Percentiles rank a stretch among this genome's conserved stretches.
These are phyloP conservation scores for Mortierella sp. DNA, from an alignment of 371 early-diverging fungal genomes.

Conservation along the genomic window DNA sequence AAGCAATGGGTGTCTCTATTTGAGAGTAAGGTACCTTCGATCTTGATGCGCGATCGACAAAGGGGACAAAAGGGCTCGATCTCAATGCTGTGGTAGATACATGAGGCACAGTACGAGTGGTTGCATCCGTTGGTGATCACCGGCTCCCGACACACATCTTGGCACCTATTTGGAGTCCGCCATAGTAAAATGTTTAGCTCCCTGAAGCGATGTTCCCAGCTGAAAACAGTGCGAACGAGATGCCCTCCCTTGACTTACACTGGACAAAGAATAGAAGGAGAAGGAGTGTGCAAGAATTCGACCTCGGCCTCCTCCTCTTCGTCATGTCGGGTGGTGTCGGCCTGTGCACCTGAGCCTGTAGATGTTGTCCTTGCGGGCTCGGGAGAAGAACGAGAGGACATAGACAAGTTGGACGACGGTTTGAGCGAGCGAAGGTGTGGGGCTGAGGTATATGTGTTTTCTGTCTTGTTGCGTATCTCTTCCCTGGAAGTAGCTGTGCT, in stretches of 20 bases:
- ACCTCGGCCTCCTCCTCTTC: conserved; percentile 51
- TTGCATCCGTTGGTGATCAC: conserved; percentile 72
- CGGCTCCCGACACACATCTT: conserved; percentile 70
- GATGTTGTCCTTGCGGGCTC: conserved; percentile 18
- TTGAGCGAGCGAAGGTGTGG: background rate
- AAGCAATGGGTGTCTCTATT: background rate
- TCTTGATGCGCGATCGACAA: conserved; percentile 62
- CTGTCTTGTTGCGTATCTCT: background rate
- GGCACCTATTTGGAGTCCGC: conserved; percentile 58
- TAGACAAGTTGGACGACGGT: conserved; percentile 18
- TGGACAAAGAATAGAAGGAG: conserved; percentile 65
- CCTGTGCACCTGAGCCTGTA: background rate
- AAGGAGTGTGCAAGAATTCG: conserved; percentile 62
- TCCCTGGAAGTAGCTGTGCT: background rate
- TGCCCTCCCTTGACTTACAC: conserved; percentile 53
- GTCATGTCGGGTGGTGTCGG: background rate
- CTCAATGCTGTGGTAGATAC: conserved; percentile 65
- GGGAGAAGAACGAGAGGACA: conserved; percentile 37
- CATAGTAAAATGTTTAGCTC: background rate
- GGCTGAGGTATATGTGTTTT: background rate
- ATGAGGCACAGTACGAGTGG: conserved; percentile 72
- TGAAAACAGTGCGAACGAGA: background rate
- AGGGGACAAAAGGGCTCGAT: conserved; percentile 72
- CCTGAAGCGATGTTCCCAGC: background rate
- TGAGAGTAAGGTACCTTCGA: conserved; percentile 57